phyloP scores from a whole-genome alignment of 305 asterid genomes.

The Euphrasia arctica region DNA sequence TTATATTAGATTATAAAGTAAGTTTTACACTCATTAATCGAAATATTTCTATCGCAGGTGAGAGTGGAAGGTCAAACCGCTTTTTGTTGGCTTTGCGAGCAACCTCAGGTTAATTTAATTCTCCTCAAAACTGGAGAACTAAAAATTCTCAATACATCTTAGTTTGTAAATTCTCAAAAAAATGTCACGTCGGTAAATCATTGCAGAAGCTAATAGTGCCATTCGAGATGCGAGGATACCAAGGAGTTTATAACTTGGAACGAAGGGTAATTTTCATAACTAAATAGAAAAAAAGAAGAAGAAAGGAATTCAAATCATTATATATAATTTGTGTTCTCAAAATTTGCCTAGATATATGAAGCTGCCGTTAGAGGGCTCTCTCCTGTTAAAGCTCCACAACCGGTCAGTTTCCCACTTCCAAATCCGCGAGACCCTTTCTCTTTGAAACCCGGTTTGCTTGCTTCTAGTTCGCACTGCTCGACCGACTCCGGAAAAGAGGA shows the following conservation, averaged over 20 bases:
- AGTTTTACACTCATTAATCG: constrained; percentile 19
- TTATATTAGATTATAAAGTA: background rate
- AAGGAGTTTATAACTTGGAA: constrained; percentile 87
- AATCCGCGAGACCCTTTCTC: constrained; percentile 53
- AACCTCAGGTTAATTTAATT: constrained; percentile 70
- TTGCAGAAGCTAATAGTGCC: constrained; percentile 82
- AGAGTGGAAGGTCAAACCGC: constrained; percentile 83
- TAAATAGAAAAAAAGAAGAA: background rate
- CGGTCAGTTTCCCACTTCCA: constrained; percentile 62
- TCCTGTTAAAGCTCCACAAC: constrained; percentile 50
- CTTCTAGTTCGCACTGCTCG: constrained; percentile 29
- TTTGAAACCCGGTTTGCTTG: constrained; percentile 63
- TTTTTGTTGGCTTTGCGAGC: constrained; percentile 98
- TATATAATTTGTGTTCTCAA: constrained; percentile 12
- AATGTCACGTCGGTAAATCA: constrained; percentile 1
- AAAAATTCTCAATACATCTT: too few relatives aligned
- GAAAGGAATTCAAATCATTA: too few relatives aligned
- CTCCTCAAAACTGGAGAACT: too few relatives aligned
- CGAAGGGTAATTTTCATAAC: constrained; percentile 44
- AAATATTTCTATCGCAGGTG: constrained; percentile 46
- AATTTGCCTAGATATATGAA: constrained; percentile 49
- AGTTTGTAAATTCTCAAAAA: background rate
- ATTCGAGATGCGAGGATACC: constrained; percentile 92
- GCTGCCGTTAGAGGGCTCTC: constrained; percentile 75
- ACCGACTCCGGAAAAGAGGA: constrained; percentile 31